These are phyloP conservation scores for Dioscorea cayenensis DNA, from an alignment of 116 monocot genomes.

Conservation along the genomic window DNA sequence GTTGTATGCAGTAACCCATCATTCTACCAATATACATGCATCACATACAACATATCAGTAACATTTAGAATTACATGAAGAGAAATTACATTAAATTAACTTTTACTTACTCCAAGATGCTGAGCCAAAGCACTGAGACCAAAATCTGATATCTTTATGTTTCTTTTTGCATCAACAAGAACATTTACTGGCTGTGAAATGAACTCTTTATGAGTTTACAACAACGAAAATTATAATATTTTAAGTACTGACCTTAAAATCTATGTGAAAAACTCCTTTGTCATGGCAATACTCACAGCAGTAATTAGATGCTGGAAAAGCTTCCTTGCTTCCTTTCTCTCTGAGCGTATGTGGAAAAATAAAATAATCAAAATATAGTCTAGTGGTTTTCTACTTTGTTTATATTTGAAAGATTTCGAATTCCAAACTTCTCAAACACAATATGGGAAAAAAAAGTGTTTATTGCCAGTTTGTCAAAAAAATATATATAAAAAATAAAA, in stretches of 20 bases:
- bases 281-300: slow-evolving; percentile 83
- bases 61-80: too few species aligned
- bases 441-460: too few species aligned
- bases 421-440: too few species aligned
- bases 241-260: slow-evolving; percentile 57
- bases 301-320: slow-evolving; percentile 92
- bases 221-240: too few species aligned
- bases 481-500: too few species aligned
- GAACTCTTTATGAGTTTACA: not conserved
- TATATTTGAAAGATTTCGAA: too few species aligned
- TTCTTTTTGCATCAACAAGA: slow-evolving; percentile 20
- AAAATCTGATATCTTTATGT: slow-evolving; percentile 26
- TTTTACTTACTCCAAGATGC: slow-evolving; percentile 43
- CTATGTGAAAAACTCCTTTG: slow-evolving; percentile 86
- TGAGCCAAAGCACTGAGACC: slow-evolving; percentile 25
- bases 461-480: too few species aligned
- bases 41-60: not conserved
- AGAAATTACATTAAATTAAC: not conserved
- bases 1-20: slow-evolving; percentile 97
- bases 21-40: slow-evolving; percentile 32
- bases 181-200: slow-evolving; percentile 19
- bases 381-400: too few species aligned
- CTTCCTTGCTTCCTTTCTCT: slow-evolving; percentile 56
- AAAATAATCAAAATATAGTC: too few species aligned
- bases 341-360: too few species aligned